Base-by-base conservation (phyloP, 768 basidiomycete genomes). In the Naganishia onofrii region DNA sequence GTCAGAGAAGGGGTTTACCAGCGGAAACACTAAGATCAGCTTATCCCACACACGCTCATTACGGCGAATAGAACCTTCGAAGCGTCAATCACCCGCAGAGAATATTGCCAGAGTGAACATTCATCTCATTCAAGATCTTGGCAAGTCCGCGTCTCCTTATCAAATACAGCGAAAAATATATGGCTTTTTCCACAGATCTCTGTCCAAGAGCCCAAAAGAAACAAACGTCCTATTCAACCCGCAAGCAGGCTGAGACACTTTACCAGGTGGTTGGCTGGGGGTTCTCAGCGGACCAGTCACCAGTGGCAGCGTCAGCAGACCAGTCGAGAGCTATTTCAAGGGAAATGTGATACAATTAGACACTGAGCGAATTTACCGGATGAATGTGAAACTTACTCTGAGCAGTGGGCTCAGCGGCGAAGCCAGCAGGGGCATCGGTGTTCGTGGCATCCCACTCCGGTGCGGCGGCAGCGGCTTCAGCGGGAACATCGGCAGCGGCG, bases 231-330 rank as follows among this genome's bases (percentile, higher is more conserved):
- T 63, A 44, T 63, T 44, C 60, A 42, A 63, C 60, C 60, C 60
- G 60, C 60, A 29, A 23, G 60, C 60, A 63, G 60, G 60, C 38
- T 63, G 60, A 44, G 23, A 26, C 60, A 29, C 65, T 69, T 63
- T 71, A 71, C 64, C 70, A 66, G 57, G 68, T 69, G 66, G 56
- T 66, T 55, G 53, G 66, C 51, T 74, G 82, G 68, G 85, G 78
- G 54, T 92, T 88, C 80, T 93, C 93, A 71, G 92, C 92, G 76
- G 91, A 83, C 93, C 93, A 96, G 84, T 95, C 93, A 60, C 86
- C 80, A 67, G 84, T 84, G 58, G 85, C 81, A 63, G 84, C 78
- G 42, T 92, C 90, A 19, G 89, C 89, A 72, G 88, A 82, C 92
- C 92, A 93, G 84, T 93, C 92, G 77, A 94, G 88, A 72, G 85